Conservation (phyloP, 2,329 filamentous ascomycete genomes). For the Zalaria obscura region DNA sequence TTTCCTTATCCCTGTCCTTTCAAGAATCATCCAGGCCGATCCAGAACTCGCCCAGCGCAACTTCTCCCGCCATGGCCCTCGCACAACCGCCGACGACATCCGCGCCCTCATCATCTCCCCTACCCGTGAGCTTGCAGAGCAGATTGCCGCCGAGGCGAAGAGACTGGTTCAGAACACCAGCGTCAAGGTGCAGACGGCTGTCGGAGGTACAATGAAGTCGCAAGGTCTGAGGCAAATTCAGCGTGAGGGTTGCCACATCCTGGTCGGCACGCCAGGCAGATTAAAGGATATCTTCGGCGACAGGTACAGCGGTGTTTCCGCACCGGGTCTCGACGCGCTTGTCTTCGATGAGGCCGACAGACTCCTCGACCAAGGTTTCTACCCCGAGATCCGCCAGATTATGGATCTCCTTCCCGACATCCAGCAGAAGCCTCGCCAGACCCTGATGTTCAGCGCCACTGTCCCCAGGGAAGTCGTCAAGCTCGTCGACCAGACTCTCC, state of each 20-base stretch:
- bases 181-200: slow-evolving; percentile 61
- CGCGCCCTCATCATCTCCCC: slow-evolving; percentile 47
- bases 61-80: slow-evolving; percentile 31
- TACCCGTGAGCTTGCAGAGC: slow-evolving; percentile 49
- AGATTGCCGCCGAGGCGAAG: slow-evolving; percentile 56
- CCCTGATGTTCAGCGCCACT: slow-evolving; percentile 89
- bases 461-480: slow-evolving; percentile 71
- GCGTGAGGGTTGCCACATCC: slow-evolving; percentile 66
- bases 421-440: slow-evolving; percentile 58
- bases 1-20: slow-evolving; percentile 75
- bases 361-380: slow-evolving; percentile 46
- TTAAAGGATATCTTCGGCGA: slow-evolving; percentile 70
- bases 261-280: slow-evolving; percentile 83
- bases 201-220: slow-evolving; percentile 75
- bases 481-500: slow-evolving; percentile 66
- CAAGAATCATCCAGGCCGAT: slow-evolving; percentile 57
- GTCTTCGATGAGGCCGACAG: slow-evolving; percentile 56
- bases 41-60: slow-evolving; percentile 41
- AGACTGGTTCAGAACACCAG: slow-evolving; percentile 53
- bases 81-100: slow-evolving; percentile 39
- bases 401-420: slow-evolving; percentile 45
- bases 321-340: slow-evolving; percentile 44
- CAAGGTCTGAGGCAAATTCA: slow-evolving; percentile 54
- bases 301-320: slow-evolving; percentile 44
- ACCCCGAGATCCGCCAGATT: slow-evolving; percentile 33